phyloP scores from a whole-genome alignment of 305 asterid genomes.

The Solanum chacoense region DNA sequence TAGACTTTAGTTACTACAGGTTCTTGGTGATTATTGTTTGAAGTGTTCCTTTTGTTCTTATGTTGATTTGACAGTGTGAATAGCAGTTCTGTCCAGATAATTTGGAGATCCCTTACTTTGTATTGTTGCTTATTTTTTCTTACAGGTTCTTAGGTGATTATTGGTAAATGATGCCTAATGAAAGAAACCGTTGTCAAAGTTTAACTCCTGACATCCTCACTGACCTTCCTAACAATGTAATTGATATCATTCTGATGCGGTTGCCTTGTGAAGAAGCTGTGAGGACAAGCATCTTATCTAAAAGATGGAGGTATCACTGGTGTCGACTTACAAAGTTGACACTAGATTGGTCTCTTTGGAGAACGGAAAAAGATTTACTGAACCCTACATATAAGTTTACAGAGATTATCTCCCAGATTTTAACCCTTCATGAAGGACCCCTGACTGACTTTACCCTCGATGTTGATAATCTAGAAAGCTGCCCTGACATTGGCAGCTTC shows the following conservation, averaged over 20 bases:
- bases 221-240: constrained; percentile 3
- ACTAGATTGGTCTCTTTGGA: constrained; percentile 1
- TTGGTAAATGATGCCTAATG: not conserved
- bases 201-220: not conserved
- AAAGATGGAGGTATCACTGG: constrained; percentile 19
- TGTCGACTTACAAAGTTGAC: not conserved
- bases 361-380: not conserved
- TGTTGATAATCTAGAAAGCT: not conserved
- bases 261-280: constrained; percentile 14
- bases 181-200: not conserved
- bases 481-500: not conserved
- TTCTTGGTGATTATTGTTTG: not conserved
- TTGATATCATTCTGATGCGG: not conserved
- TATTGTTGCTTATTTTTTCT: not conserved
- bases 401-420: not conserved
- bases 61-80: not conserved
- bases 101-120: not conserved
- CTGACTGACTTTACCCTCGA: constrained; percentile 4
- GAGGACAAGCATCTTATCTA: constrained; percentile 15
- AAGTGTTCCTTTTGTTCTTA: not conserved
- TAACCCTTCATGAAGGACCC: constrained; percentile 9
- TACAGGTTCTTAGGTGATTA: not conserved
- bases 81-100: not conserved
- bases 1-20: not conserved
- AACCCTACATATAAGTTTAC: not conserved